These are phyloP conservation scores for Prototheca stagnorum DNA, from an alignment of 163 green algal species.

Conservation along the genomic window DNA sequence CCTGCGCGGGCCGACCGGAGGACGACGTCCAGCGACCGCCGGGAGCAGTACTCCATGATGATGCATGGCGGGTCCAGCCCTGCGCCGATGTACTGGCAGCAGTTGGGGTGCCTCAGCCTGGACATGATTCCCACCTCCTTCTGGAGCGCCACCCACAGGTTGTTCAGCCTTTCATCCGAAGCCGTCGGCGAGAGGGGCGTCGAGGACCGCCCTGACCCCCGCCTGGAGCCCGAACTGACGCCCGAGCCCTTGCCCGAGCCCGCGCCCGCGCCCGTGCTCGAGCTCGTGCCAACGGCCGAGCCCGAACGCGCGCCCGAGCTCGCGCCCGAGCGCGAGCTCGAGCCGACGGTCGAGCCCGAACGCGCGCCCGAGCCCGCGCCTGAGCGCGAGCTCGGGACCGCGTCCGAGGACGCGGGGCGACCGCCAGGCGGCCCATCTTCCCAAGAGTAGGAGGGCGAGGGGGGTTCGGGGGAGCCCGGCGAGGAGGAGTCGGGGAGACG, in stretches of 20 bases:
- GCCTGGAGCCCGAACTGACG: too few species aligned
- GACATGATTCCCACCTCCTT: slow-evolving; percentile 29
- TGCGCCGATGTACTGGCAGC: slow-evolving; percentile 41
- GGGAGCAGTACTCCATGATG: slow-evolving; percentile 65
- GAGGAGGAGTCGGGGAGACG: too few species aligned
- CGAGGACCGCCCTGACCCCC: too few species aligned
- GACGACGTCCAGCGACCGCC: slow-evolving; percentile 12
- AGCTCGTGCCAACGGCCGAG: too few species aligned
- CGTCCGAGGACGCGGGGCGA: background rate
- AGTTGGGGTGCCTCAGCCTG: slow-evolving; percentile 30
- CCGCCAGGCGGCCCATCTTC: too few species aligned
- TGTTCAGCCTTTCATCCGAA: background rate
- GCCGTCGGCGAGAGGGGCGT: background rate
- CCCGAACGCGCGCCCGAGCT: too few species aligned
- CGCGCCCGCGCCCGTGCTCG: background rate
- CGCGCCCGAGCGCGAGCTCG: too few species aligned
- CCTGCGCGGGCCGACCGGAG: background rate
- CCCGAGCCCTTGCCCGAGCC: too few species aligned
- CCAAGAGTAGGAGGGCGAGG: background rate
- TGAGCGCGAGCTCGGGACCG: background rate
- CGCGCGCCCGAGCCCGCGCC: too few species aligned
- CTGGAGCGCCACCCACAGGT: slow-evolving; percentile 8
- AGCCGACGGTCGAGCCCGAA: too few species aligned
- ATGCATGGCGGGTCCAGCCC: slow-evolving; percentile 51
- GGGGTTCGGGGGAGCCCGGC: background rate